Evolutionary conservation across 2,329 filamentous ascomycete species (phyloP).

Genomic region (Fusarium mexicanum): DNA sequence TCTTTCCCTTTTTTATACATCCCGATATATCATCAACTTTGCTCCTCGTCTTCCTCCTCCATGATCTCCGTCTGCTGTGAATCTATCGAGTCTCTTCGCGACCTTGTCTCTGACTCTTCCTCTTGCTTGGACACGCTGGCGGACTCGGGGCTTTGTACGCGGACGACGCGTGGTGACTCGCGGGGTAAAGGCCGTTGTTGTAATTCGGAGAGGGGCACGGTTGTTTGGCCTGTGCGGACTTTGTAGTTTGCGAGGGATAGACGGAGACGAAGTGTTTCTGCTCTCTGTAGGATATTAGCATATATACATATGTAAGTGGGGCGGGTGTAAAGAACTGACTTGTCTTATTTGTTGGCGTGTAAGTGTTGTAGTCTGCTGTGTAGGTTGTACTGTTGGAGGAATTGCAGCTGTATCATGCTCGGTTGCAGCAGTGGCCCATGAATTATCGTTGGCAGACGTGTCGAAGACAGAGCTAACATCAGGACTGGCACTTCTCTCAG

Average conservation of each 20-base stretch:
- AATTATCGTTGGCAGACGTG: constrained; percentile 56
- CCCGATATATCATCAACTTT: not conserved
- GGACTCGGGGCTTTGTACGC: constrained; percentile 38
- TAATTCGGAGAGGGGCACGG: constrained; percentile 70
- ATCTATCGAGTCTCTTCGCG: constrained; percentile 27
- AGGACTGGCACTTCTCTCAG: constrained; percentile 49
- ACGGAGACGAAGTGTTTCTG: constrained; percentile 73
- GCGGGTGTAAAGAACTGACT: constrained; percentile 47
- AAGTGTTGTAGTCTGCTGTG: constrained; percentile 40
- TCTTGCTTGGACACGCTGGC: not conserved
- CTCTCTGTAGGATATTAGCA: constrained; percentile 57
- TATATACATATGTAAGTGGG: not conserved
- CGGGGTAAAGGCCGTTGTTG: constrained; percentile 50
- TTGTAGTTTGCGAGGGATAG: constrained; percentile 79
- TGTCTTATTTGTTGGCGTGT: constrained; percentile 64
- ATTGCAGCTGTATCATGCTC: constrained; percentile 53
- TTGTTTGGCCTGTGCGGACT: constrained; percentile 75
- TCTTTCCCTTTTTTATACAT: not conserved
- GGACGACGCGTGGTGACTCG: constrained; percentile 35
- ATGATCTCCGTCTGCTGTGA: constrained; percentile 28
- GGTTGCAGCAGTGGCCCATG: constrained; percentile 60
- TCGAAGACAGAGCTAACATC: constrained; percentile 63
- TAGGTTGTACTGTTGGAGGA: constrained; percentile 16
- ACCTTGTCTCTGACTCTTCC: constrained; percentile 2
- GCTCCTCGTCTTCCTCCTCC: constrained; percentile 9